phyloP scores from a whole-genome alignment of 2,329 filamentous ascomycete genomes.

The Botrytis paeoniae region DNA sequence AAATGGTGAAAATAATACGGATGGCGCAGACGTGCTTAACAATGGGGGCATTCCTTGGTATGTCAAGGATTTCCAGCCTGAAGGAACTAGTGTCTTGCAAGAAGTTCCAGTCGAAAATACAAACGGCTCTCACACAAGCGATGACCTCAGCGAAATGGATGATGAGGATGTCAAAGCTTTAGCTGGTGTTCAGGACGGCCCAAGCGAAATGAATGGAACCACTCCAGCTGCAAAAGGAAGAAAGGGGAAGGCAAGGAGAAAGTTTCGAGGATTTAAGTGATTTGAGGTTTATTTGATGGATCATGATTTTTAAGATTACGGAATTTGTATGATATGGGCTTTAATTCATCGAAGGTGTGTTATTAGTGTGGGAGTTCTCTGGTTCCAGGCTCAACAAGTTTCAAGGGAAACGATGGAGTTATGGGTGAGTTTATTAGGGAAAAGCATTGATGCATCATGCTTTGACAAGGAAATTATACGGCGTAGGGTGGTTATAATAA shows the following conservation, averaged over 20 bases:
- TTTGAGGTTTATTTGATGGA: neutral
- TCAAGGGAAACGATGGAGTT: slow-evolving; percentile 8
- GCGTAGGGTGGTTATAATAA: neutral
- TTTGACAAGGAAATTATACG: slow-evolving; percentile 13
- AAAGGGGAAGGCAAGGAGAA: slow-evolving; percentile 33
- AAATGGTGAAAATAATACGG: slow-evolving; percentile 47
- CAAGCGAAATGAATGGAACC: slow-evolving; percentile 19
- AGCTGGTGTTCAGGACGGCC: slow-evolving; percentile 43
- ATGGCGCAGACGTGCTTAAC: slow-evolving; percentile 44
- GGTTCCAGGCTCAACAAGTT: neutral
- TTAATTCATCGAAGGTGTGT: slow-evolving; percentile 13
- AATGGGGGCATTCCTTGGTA: slow-evolving; percentile 88
- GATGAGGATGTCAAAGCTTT: slow-evolving; percentile 78
- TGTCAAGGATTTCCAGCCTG: slow-evolving; percentile 72
- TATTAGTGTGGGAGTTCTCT: slow-evolving; percentile 19
- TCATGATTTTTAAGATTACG: neutral
- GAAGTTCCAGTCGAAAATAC: slow-evolving; percentile 52
- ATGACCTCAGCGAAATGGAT: slow-evolving; percentile 87
- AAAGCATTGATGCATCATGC: neutral
- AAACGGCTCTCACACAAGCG: slow-evolving; percentile 69
- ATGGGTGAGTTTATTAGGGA: neutral
- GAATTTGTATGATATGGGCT: slow-evolving; percentile 15
- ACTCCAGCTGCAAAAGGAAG: slow-evolving; percentile 27
- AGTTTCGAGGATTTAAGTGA: slow-evolving; percentile 25
- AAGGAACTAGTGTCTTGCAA: slow-evolving; percentile 75